Evolutionary conservation across 148 eudicot species (phyloP), one percentile per base, ranked within the genome.

Genomic region (Chenopodium album): DNA sequence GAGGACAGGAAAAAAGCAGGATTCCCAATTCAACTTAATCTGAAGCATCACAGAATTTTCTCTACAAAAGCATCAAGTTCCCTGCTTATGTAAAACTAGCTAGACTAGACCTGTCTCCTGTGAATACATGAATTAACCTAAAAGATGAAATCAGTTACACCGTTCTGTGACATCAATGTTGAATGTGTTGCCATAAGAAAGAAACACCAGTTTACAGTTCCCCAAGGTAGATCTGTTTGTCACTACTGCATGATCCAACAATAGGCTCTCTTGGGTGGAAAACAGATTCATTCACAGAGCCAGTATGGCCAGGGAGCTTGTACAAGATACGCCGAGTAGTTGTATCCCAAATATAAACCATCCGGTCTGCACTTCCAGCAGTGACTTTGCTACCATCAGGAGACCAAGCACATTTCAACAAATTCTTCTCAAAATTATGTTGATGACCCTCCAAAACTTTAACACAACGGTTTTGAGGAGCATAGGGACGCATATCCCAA

Each of bases 401-500:
- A 13, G 99, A 91, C 99, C 99, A 95, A 32, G 89, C 85, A 78
- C 99, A 95, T 81, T 94, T 95, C 87, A 95, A 85, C 89, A 95
- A 86, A 84, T 92, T 95, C 88, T 95, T 90, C 80, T 95, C 99
- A 76, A 94, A 91, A 81, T 95, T 95, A 84, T 95, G 99, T 34
- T 93, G 98, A 84, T 95, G 98, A 20, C 99, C 99, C 83, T 95
- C 99, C 29, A 95, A 78, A 48, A 95, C 88, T 88, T 95, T 95
- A 71, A 95, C 97, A 60, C 98, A 94, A 9, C 99, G 92, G 76
- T 94, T 95, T 47, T 95, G 98, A 9, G 98, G 94, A n/a, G 99
- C 99, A 50, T 95, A 95, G 0, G 99, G 99, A 32, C 99, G 87
- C 99, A 95, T 95, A 71, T 95, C 99, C 99, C 99, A 95, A 59